phyloP scores from a whole-genome alignment of 78 protist genomes.

The Dictyostelium purpureum region DNA sequence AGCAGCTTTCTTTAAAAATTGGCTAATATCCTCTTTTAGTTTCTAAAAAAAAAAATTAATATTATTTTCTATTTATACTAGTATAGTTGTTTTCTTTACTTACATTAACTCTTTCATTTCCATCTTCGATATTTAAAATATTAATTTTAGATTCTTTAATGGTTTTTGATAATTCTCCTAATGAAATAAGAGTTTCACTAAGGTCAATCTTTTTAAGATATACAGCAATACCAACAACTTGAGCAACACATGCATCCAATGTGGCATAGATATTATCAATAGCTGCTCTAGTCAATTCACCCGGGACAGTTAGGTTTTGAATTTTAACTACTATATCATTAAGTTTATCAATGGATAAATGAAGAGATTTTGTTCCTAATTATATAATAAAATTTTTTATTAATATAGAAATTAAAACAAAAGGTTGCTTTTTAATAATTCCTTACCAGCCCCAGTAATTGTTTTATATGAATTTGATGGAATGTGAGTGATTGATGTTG shows the following conservation, averaged over 20 bases:
- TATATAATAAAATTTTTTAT: neutral
- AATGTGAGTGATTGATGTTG: neutral
- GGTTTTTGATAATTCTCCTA: constrained; percentile 23
- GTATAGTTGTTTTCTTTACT: no score
- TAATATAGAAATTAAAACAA: neutral
- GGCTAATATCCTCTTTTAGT: neutral
- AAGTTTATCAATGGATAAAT: neutral
- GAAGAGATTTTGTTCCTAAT: neutral
- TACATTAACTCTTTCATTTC: constrained; percentile 22
- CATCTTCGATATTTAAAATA: neutral
- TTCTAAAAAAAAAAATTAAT: no score
- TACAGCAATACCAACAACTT: constrained; percentile 5
- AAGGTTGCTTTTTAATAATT: neutral
- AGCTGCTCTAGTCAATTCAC: neutral
- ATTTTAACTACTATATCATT: neutral
- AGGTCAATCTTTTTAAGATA: constrained; percentile 19
- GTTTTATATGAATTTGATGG: constrained; percentile 31
- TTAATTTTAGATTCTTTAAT: constrained; percentile 22
- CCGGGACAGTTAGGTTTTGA: neutral
- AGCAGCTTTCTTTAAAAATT: neutral
- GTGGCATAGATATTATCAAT: constrained; percentile 19
- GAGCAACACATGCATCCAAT: neutral
- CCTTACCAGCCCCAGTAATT: neutral
- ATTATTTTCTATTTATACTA: no score
- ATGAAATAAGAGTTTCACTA: constrained; percentile 3